phyloP scores from a whole-genome alignment of 352 stramenopile species.

The Discostella stelligera region DNA sequence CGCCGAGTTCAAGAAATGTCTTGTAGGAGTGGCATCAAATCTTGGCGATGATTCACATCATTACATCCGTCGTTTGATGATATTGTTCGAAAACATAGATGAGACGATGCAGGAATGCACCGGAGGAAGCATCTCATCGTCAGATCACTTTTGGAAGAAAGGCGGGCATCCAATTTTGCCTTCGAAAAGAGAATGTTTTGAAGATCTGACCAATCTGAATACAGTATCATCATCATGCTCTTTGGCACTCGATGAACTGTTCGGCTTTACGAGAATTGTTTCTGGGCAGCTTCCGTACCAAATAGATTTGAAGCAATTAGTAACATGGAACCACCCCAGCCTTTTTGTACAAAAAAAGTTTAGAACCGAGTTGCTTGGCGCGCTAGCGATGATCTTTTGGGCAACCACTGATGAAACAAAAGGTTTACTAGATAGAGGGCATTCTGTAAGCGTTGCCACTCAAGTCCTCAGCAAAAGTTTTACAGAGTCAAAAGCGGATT shows the following conservation, averaged over 20 bases:
- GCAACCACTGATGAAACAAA: conserved; percentile 75
- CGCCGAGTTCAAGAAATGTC: conserved; percentile 26
- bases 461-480: conserved; percentile 53
- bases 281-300: conserved; percentile 29
- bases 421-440: conserved; percentile 31
- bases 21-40: conserved; percentile 14
- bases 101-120: conserved; percentile 58
- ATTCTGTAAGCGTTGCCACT: conserved; percentile 26
- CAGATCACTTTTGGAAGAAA: conserved; percentile 91
- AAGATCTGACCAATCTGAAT: conserved; percentile 56
- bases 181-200: conserved; percentile 60
- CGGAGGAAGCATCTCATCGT: conserved; percentile 53
- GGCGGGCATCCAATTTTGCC: conserved; percentile 85
- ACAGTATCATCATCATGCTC: conserved; percentile 46
- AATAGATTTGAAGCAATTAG: conserved; percentile 63
- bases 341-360: conserved; percentile 70
- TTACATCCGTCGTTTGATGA: conserved; percentile 47
- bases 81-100: conserved; percentile 66
- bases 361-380: conserved; percentile 76
- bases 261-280: conserved; percentile 53
- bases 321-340: conserved; percentile 61
- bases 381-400: conserved; percentile 81
- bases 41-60: conserved; percentile 2
- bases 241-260: conserved; percentile 48
- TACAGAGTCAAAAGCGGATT: conserved; percentile 36